Conservation (phyloP, 2,329 filamentous ascomycete genomes). For the Albophoma yamanashiensis region DNA sequence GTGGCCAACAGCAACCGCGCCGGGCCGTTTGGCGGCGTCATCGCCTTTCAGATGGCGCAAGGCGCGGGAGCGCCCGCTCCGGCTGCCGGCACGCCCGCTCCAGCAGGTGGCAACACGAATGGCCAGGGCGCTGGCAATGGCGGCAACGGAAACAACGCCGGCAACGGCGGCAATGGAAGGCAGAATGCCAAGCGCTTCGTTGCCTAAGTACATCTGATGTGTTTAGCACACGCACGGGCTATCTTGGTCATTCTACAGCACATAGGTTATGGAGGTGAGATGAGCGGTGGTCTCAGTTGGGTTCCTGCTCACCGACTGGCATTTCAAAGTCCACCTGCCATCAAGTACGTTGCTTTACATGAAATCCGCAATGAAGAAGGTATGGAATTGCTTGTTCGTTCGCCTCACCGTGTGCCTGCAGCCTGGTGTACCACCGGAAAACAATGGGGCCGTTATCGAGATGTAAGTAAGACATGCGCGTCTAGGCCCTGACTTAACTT, state of each 20-base stretch:
- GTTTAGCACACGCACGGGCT: not conserved
- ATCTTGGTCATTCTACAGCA: not conserved
- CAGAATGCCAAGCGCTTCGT: not conserved
- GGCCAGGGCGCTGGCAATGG: not conserved
- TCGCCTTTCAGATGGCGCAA: slow-evolving; percentile 26
- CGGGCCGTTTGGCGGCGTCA: slow-evolving; percentile 29
- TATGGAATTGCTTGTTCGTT: too few species aligned
- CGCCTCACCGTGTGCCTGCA: too few species aligned
- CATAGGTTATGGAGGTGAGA: not conserved
- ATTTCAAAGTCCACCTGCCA: too few species aligned
- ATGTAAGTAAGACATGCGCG: too few species aligned
- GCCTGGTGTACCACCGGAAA: too few species aligned
- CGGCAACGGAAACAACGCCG: not conserved
- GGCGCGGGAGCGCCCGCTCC: not conserved
- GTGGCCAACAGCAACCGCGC: slow-evolving; percentile 28
- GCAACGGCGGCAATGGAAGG: not conserved
- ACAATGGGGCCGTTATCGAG: too few species aligned
- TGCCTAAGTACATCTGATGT: not conserved
- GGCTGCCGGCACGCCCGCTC: not conserved
- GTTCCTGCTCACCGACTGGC: too few species aligned
- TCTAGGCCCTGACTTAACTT: too few species aligned
- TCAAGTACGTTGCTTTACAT: too few species aligned
- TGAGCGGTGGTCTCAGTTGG: not conserved
- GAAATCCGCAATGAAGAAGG: too few species aligned
- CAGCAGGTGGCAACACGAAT: not conserved